phyloP scores from a whole-genome alignment of 2,329 filamentous ascomycete species.

The Pseudogymnoascus sp. region DNA sequence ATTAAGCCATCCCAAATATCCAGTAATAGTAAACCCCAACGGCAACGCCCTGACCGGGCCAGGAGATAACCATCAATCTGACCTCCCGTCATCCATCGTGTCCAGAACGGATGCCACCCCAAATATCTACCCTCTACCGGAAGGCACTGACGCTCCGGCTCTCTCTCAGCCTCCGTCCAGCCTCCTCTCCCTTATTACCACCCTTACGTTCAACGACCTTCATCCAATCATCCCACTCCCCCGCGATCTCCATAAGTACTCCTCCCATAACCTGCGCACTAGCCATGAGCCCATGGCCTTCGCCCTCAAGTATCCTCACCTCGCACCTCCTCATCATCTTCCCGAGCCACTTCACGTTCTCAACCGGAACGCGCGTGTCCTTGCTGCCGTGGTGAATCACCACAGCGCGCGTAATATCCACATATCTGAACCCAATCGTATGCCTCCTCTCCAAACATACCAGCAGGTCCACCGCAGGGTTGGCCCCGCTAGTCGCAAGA shows the following conservation, averaged over 20 bases:
- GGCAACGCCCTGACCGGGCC: background rate
- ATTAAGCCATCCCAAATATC: conserved; percentile 3
- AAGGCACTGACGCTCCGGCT: conserved; percentile 26
- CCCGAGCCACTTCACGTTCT: conserved; percentile 91
- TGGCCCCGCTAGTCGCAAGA: conserved; percentile 79
- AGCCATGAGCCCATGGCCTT: conserved; percentile 94
- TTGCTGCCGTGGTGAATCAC: conserved; percentile 90
- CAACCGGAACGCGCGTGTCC: conserved; percentile 85
- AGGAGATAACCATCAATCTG: conserved; percentile 6
- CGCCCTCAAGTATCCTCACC: conserved; percentile 79
- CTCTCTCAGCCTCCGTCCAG: conserved; percentile 21
- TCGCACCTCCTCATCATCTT: conserved; percentile 91
- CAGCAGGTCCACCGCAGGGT: conserved; percentile 86
- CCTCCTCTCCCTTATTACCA: conserved; percentile 20
- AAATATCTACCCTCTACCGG: conserved; percentile 14
- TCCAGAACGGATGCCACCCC: background rate
- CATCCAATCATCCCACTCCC: conserved; percentile 88
- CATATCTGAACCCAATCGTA: conserved; percentile 91
- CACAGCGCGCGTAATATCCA: conserved; percentile 84
- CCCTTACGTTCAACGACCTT: conserved; percentile 41
- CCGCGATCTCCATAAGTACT: conserved; percentile 88
- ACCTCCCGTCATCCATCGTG: background rate
- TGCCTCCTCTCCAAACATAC: conserved; percentile 88
- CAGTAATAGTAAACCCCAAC: background rate
- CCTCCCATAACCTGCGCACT: conserved; percentile 87